Base-by-base conservation (phyloP, 2,329 filamentous ascomycete species). In the Tolypocladium nubicola region DNA sequence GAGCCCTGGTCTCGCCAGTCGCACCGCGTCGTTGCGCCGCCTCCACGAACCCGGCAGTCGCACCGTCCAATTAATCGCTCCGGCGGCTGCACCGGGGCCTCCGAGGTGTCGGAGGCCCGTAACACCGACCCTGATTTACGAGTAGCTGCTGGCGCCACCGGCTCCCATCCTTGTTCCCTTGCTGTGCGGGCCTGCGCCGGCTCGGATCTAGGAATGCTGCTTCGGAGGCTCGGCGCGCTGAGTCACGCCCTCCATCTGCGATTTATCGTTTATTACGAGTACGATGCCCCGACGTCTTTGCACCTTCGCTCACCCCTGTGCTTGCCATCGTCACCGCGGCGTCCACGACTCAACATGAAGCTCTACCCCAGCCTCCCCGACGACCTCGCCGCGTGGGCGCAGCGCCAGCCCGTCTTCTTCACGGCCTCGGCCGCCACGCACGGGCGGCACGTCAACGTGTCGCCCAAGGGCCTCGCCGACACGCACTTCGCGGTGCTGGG, bases 401-500 rank as follows among this genome's bases (percentile, higher is more conserved):
- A 84, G 53, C 70, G 75, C 13, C 88, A 92, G 64, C 81, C 85
- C 57, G 74, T 92, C 64, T 91, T 91, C 78, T 91, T 87, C 75
- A 85, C 88, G 13, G 86, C 83, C 45, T 88, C 86, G 16, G 87
- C 88, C 0, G 87, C 88, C 0, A 78, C 84, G 33, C 77, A 79
- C n/a, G 85, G 82, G 23, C 71, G 75, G 2, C 88, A 92, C 73
- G 76, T 92, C 74, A 92, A 92, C 65, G 73, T 90, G 57, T 91
- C 87, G 0, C 87, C 89, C 53, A 90, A 92, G 70, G 88, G 88
- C 53, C 78, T 86, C 26, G 75, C 82, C 0, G 76, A 79, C 21
- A 73, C 79, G n/a, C 84, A 84, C 35, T 83, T 89, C 64, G 76
- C 81, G 38, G 75, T 89, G 56, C 73, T 88, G 55, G 71, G 73